These are phyloP conservation scores for Calonectria pteridis DNA, from an alignment of 2,329 filamentous ascomycete species.

Conservation along the genomic window DNA sequence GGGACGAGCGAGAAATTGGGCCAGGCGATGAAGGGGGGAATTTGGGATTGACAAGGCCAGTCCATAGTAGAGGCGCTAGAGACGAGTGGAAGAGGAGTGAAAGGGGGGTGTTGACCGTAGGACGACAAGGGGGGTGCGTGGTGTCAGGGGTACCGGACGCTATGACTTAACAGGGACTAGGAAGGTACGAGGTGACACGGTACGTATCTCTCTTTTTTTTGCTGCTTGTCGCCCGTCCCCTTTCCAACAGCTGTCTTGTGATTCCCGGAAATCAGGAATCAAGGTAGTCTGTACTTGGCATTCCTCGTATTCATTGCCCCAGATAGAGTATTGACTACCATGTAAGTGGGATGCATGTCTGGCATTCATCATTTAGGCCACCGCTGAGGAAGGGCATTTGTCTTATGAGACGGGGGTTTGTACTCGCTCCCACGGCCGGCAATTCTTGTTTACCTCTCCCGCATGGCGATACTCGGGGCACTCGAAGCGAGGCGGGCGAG, in stretches of 20 bases:
- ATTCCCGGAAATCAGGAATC: constrained; percentile 1
- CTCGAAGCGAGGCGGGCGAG: constrained; percentile 1
- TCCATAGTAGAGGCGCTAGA: constrained; percentile 28
- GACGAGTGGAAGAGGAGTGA: constrained; percentile 34
- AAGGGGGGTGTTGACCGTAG: constrained; percentile 33
- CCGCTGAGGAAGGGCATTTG: neutral
- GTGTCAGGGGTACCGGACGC: constrained; percentile 22
- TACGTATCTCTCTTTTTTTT: constrained; percentile 13
- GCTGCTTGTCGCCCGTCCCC: constrained; percentile 7
- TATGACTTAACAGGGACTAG: constrained; percentile 16
- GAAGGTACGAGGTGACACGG: neutral
- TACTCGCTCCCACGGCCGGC: neutral
- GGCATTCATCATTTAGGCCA: neutral
- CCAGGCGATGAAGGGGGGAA: constrained; percentile 45
- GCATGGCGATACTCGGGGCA: neutral
- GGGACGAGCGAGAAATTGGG: constrained; percentile 46
- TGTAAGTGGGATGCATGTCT: neutral
- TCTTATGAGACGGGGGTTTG: constrained; percentile 6
- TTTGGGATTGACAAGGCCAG: constrained; percentile 38
- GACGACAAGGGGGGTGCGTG: constrained; percentile 27
- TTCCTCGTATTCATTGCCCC: constrained; percentile 18
- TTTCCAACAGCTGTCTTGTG: neutral
- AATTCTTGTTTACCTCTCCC: neutral
- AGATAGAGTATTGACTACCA: constrained; percentile 21
- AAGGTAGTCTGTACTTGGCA: constrained; percentile 13